Evolutionary conservation across 768 basidiomycete species (phyloP).

Genomic region (Fomitopsis serialis): DNA sequence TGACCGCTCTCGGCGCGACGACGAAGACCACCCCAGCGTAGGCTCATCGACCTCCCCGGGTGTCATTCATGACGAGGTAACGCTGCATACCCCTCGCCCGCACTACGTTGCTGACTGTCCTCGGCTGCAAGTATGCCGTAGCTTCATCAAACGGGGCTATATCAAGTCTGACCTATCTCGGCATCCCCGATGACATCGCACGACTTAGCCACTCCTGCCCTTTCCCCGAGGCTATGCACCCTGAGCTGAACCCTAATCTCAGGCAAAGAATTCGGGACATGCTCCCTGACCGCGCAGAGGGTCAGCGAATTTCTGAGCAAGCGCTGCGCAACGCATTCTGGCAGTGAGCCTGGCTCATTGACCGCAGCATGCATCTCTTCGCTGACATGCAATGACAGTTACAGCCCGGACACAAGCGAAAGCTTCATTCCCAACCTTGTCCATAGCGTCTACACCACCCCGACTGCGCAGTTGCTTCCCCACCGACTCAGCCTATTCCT

Average conservation of each 20-base stretch:
- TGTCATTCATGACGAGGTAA: constrained; percentile 16
- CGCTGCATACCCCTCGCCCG: neutral
- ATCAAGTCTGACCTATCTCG: neutral
- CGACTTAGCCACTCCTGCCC: constrained; percentile 65
- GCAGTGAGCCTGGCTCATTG: constrained; percentile 45
- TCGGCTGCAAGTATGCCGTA: neutral
- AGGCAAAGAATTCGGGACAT: constrained; percentile 59
- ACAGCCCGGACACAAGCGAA: constrained; percentile 62
- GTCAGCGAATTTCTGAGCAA: constrained; percentile 54
- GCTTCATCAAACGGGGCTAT: neutral
- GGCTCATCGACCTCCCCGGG: constrained; percentile 11
- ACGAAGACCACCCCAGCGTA: constrained; percentile 8
- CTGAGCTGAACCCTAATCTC: constrained; percentile 45
- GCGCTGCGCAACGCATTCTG: constrained; percentile 65
- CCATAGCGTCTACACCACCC: constrained; percentile 60
- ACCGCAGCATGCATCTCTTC: constrained; percentile 23
- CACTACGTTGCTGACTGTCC: too few relatives aligned
- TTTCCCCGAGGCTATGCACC: constrained; percentile 53
- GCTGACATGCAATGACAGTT: constrained; percentile 3
- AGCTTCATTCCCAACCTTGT: constrained; percentile 66
- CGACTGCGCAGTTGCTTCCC: constrained; percentile 56
- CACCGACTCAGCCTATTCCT: constrained; percentile 61
- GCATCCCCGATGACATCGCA: constrained; percentile 37
- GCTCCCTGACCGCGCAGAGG: constrained; percentile 55
- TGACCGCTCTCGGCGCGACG: constrained; percentile 2